Evolutionary conservation across 371 early-diverging fungal species (phyloP).

Genomic region (Lichtheimia ramosa): DNA sequence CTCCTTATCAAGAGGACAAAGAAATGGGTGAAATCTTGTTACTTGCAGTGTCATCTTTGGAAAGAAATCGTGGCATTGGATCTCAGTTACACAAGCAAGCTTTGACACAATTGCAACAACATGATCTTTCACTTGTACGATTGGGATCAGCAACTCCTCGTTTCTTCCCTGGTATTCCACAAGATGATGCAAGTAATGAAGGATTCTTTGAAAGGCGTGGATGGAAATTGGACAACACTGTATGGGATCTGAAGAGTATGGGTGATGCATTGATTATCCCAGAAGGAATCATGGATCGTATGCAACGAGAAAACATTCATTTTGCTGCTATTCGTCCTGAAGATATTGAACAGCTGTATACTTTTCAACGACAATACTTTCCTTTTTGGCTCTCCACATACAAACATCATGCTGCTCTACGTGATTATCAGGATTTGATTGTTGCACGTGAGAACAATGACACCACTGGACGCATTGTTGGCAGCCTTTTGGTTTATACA

Average conservation of each 20-base stretch:
- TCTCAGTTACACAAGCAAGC: constrained; percentile 30
- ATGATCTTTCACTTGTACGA: constrained; percentile 5
- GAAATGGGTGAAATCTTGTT: constrained; percentile 33
- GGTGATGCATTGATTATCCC: constrained; percentile 26
- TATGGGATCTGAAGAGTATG: constrained; percentile 38
- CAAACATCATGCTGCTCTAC: constrained; percentile 40
- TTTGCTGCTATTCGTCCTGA: constrained; percentile 30
- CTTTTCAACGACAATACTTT: constrained; percentile 40
- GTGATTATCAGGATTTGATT: constrained; percentile 45
- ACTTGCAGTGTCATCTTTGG: constrained; percentile 30
- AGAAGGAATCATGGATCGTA: constrained; percentile 18
- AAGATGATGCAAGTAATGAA: constrained; percentile 16
- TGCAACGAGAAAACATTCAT: constrained; percentile 34
- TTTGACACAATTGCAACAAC: constrained; percentile 21
- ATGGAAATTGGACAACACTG: constrained; percentile 16
- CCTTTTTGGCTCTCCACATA: constrained; percentile 42
- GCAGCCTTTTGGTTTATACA: constrained; percentile 28
- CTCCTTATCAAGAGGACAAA: neutral
- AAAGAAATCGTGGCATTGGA: constrained; percentile 35
- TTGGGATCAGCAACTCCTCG: constrained; percentile 48
- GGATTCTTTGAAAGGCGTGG: constrained; percentile 42
- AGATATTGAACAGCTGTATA: constrained; percentile 27
- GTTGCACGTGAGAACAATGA: constrained; percentile 34
- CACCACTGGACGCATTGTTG: constrained; percentile 29
- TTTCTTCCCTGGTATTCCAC: constrained; percentile 49